Evolutionary conservation across 2,329 filamentous ascomycete genomes (phyloP).

Genomic region (Aspergillus jensenii): DNA sequence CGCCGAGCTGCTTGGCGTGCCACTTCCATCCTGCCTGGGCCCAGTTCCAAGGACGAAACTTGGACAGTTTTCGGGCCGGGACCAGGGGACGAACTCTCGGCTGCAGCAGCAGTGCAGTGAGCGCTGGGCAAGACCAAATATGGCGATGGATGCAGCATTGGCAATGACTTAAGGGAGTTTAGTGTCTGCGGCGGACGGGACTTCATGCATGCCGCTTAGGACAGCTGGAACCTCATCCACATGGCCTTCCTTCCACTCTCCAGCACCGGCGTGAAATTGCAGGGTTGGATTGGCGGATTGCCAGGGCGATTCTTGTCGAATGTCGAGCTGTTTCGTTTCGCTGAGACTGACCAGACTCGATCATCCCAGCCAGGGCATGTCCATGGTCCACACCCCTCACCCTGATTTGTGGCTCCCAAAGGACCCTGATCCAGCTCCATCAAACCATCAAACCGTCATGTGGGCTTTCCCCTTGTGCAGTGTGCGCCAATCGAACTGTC

Average conservation of each 20-base stretch:
- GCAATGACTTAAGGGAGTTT: no score
- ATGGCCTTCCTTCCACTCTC: neutral
- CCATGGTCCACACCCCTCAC: neutral
- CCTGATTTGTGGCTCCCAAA: neutral
- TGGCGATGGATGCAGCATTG: no score
- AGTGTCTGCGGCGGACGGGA: no score
- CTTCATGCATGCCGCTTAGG: neutral
- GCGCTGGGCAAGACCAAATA: no score
- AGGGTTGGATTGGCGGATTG: neutral
- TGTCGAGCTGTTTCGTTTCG: neutral
- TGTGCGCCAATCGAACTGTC: neutral
- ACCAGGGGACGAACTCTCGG: neutral
- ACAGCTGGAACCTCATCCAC: neutral
- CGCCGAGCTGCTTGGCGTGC: neutral
- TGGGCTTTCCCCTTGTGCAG: neutral
- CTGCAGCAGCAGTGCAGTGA: no score
- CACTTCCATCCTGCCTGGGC: neutral
- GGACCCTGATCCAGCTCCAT: conserved; percentile 3
- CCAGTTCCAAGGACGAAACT: neutral
- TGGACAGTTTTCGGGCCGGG: neutral
- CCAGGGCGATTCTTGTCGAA: neutral
- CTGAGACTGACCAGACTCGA: neutral
- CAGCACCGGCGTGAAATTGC: neutral
- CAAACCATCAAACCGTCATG: neutral
- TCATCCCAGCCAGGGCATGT: neutral